Evolutionary conservation across 495 filamentous ascomycete genomes (phyloP).

Genomic region (Tuber indicum): DNA sequence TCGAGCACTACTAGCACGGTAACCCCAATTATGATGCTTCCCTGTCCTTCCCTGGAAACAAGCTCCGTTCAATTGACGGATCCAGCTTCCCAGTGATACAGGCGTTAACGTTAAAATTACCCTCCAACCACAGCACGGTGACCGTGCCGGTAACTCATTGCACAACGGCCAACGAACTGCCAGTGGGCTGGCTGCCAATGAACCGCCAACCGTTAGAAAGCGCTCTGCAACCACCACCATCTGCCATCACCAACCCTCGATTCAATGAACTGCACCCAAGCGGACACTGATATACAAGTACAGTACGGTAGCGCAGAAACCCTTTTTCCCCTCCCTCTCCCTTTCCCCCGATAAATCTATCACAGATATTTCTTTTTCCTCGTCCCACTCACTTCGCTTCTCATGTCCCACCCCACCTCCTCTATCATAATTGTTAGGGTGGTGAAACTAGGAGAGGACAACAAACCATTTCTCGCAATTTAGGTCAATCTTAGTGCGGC

Average conservation of each 20-base stretch:
- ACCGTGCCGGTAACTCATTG: background rate
- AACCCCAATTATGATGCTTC: conserved; percentile 11
- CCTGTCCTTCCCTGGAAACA: conserved; percentile 35
- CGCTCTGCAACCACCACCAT: background rate
- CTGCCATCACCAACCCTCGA: background rate
- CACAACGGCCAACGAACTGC: background rate
- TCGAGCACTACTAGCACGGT: background rate
- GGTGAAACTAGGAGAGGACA: conserved; percentile 16
- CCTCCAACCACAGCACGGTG: background rate
- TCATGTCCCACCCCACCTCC: conserved; percentile 16
- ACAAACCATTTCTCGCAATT: background rate
- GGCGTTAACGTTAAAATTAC: background rate
- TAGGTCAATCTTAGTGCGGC: conserved; percentile 26
- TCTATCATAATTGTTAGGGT: conserved; percentile 6
- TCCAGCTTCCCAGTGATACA: conserved; percentile 22
- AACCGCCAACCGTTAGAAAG: background rate
- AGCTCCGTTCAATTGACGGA: conserved; percentile 31
- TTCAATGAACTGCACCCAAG: conserved; percentile 32
- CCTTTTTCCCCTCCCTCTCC: conserved; percentile 1
- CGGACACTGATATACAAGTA: conserved; percentile 23
- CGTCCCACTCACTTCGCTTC: conserved; percentile 17
- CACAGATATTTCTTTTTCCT: background rate
- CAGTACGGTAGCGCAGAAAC: conserved; percentile 20
- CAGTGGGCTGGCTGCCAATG: background rate
- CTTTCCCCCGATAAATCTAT: conserved; percentile 29